Base-by-base conservation (phyloP, 345 rosid species). In the Dipteronia dyeriana region DNA sequence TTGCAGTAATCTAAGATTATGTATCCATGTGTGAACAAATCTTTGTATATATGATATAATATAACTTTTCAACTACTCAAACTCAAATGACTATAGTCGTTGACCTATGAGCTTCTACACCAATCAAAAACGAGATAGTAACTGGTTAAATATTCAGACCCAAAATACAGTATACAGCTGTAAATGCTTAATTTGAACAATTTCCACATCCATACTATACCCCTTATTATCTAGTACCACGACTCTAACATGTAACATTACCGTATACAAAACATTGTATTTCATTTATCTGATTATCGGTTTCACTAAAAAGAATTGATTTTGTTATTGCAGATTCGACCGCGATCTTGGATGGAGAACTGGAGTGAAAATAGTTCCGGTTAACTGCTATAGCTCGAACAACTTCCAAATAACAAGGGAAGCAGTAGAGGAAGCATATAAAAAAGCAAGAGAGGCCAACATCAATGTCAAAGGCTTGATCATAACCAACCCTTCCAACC, bases 311-410 rank as follows among this genome's bases (percentile, higher is more conserved):
- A 11, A 59, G n/a, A 67, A n/a, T 5, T 47, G 8, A 20, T 34
- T 53, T 26, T 45, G 11, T 19, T 29, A 10, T 65, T 78, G 38
- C 96, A 94, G 98, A 84, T 92, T 92, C 77, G 87, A 80, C 59
- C 82, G 98, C 49, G 97, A 95, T 83, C 79, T 95, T 72, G 82
- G 93, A 25, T 95, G 97, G 97, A 85, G 97, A 16, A 95, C 98
- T 5, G 91, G 97, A 34, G 87, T 90, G 31, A 79, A 82, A 39
- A 78, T 84, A 69, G 76, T 91, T 66, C 98, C 98, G 0, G 84
- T 95, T 56, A 83, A 85, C 67, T 89, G 93, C 75, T n/a, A 84
- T 41, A 93, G 95, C 92, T 80, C 94, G 6, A 86, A 86, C 85
- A 83, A 86, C 66, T 95, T 95, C 79, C 79, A 79, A 7, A 62